Base-by-base conservation (phyloP, 108 stramenopile species). In the Chaetoceros tenuissimus region DNA sequence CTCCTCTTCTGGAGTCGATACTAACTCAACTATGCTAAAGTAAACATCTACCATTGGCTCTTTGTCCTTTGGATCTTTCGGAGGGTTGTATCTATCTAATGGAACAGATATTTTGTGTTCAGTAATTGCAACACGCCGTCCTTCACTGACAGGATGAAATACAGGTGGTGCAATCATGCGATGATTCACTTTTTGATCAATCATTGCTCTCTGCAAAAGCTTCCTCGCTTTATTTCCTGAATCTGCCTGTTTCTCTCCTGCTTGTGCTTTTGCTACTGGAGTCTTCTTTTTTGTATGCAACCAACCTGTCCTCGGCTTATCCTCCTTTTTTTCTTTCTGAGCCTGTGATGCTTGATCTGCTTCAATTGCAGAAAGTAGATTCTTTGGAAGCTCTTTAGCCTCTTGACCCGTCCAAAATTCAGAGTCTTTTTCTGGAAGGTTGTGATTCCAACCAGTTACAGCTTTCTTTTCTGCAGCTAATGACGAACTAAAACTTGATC, bases 41-140 rank as follows among this genome's bases (percentile, higher is more conserved):
- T 77, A 81, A 0, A 92, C 58, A 49, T 89, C 84, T 0, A 92
- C 57, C 10, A 62, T 72, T 0, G 73, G 73, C 18, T 48, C 40
- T 7, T 66, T 54, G 13, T 54, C 53, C n/a, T 68, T 63, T 8
- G 51, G 28, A 3, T 60, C 69, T 13, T 5, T 13, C 5, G 34
- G 34, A 40, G 34, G 34, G 20, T 44, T 59, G 51, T 24, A 43
- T 31, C 71, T 66, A 43, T 67, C 25, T 0, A 92, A 24, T 0
- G 91, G 91, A 1, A 88, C 77, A 8, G 81, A 67, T 26, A 92
- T 67, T 26, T 50, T 64, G 54, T 92, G 91, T 51, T 92, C 91
- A 13, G 91, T 92, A 18, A 92, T 83, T 31, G 79, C 78, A 48
- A 86, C 64, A 1, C 56, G 59, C 24, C 69, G 59, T 18, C 53